These are phyloP conservation scores for Claviceps arundinis DNA, from an alignment of 2,329 filamentous ascomycete species.

Conservation along the genomic window DNA sequence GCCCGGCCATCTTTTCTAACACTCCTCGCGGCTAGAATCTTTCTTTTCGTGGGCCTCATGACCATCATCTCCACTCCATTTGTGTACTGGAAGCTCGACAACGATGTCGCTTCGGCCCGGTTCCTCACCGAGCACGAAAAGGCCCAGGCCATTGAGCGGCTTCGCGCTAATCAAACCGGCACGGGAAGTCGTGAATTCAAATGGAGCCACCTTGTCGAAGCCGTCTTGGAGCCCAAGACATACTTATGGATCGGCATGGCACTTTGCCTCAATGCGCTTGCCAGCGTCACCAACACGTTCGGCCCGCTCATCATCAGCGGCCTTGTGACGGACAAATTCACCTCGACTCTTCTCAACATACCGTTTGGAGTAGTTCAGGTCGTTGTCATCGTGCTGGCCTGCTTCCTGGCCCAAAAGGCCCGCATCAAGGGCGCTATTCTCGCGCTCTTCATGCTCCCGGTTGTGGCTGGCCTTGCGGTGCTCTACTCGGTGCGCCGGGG, in stretches of 20 bases:
- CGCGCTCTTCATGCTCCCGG: conserved; percentile 39
- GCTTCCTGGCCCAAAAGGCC: conserved; percentile 43
- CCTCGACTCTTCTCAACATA: conserved; percentile 49
- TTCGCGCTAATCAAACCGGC: conserved; percentile 63
- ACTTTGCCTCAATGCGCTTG: conserved; percentile 50
- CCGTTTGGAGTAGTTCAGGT: conserved; percentile 52
- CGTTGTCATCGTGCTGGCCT: conserved; percentile 42
- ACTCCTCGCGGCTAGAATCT: conserved; percentile 20
- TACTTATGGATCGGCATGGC: conserved; percentile 49
- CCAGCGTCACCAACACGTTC: conserved; percentile 50
- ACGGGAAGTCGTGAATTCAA: conserved; percentile 60
- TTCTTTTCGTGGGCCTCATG: conserved; percentile 47
- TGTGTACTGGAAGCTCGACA: conserved; percentile 46
- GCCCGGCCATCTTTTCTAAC: not conserved
- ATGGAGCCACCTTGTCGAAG: conserved; percentile 46
- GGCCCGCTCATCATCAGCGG: conserved; percentile 49
- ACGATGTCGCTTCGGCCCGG: conserved; percentile 40
- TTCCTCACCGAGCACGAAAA: conserved; percentile 54
- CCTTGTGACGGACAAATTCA: conserved; percentile 45
- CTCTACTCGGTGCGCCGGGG: conserved; percentile 42
- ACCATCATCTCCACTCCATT: conserved; percentile 45
- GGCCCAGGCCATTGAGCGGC: conserved; percentile 53
- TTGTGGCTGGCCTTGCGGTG: conserved; percentile 43
- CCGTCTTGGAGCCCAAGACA: conserved; percentile 34
- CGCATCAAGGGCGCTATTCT: conserved; percentile 45